A percentile compares a stretch with the other conserved stretches of the same genome.
These are phyloP conservation scores for Penicillium hordei DNA, from an alignment of 2,329 filamentous ascomycete species.

Conservation along the genomic window DNA sequence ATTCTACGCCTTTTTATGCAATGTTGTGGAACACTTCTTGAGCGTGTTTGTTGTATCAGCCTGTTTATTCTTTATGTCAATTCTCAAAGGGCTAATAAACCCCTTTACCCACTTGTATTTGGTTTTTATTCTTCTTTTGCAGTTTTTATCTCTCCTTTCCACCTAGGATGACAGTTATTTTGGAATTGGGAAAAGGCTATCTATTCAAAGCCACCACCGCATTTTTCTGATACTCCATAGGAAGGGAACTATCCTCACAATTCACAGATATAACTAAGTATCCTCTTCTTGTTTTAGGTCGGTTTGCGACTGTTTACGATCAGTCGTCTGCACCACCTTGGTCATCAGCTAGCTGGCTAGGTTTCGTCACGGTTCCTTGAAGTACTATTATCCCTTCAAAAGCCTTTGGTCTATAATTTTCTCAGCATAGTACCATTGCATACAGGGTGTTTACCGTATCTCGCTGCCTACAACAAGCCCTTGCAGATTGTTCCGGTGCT, in stretches of 20 bases:
- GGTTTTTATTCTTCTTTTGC: background rate
- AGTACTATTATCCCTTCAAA: too few species aligned
- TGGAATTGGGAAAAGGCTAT: background rate
- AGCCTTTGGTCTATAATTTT: background rate
- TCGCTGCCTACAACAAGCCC: background rate
- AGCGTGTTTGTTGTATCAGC: background rate
- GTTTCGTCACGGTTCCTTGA: too few species aligned
- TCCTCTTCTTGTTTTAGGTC: too few species aligned
- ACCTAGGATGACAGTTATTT: background rate
- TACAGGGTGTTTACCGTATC: background rate
- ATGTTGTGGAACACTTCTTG: background rate
- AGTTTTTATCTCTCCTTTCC: background rate
- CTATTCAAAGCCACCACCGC: background rate
- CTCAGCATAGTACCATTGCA: background rate
- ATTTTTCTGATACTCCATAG: background rate
- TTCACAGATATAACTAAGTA: too few species aligned
- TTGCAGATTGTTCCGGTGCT: background rate
- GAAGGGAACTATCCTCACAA: too few species aligned
- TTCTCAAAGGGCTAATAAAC: background rate
- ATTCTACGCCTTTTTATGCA: background rate
- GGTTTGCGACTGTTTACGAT: too few species aligned
- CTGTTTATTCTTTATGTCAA: background rate
- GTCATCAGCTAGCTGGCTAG: too few species aligned
- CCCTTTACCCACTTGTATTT: background rate
- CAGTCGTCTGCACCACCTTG: too few species aligned